Evolutionary conservation across 768 basidiomycete species (phyloP), one percentile per base, ranked within the genome.

Genomic region (Boletus sensibilis): DNA sequence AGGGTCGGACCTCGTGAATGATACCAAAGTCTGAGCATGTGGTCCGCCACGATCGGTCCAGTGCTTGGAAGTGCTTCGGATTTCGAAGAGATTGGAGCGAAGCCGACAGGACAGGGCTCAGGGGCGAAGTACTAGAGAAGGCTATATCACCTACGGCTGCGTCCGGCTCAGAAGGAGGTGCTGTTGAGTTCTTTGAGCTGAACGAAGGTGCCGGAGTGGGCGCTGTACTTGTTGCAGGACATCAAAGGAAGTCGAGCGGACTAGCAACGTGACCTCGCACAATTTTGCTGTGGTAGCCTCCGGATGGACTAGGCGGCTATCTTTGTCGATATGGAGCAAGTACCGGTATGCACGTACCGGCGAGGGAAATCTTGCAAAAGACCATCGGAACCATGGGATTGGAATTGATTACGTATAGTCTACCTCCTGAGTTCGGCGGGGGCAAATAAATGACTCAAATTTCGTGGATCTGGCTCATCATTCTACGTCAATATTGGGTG

Each of bases 191-290:
- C 65, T 55, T 72, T 75, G 64, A 79, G 68, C 6, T 70, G 80
- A 56, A 73, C 73, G 66, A 85, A 83, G 27, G 67, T 60, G 18
- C 71, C 71, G 6, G 72, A 72, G 62, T 78, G 79, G 59, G 79
- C 76, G 50, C 77, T 74, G 61, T 79, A 82, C 54, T 83, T 81
- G 62, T 84, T 84, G 70, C 82, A 86, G 33, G 80, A 79, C 77
- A 85, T 82, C 20, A 86, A 72, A 27, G 76, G 75, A 43, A 87
- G 68, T 40, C 10, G 20, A 42, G 29, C 21, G 6, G 75, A 78
- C 64, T 83, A 16, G 40, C 84, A 76, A 21, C 63, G 62, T 8
- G 67, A 59, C 56, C 62, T 48, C 44, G 48, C 18, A 20, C 14
- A 44, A 42, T 50, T 65, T 57, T 20, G 48, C 33, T 9, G 77